Evolutionary conservation across 1,139 yeast genomes (phyloP).

Genomic region (Kazachstania sp.): DNA sequence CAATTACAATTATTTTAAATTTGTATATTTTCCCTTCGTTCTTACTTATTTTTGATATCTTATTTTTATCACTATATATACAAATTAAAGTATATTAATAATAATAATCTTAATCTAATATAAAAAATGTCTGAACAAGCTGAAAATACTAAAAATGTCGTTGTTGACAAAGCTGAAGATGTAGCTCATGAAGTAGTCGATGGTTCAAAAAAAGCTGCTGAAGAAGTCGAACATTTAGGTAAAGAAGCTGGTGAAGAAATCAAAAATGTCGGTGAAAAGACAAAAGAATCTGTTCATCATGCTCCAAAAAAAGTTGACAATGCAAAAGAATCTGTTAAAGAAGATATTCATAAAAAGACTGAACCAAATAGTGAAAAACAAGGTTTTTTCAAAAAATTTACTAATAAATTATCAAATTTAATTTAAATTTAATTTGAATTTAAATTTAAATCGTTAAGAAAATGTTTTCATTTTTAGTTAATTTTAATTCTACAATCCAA

Average conservation of each 20-base stretch:
- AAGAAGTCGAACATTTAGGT: neutral
- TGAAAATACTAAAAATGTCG: neutral
- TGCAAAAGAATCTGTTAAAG: neutral
- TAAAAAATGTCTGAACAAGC: neutral
- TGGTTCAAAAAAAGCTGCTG: neutral
- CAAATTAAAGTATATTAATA: no score
- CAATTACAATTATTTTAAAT: no score
- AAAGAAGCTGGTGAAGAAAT: neutral
- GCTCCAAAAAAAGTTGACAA: neutral
- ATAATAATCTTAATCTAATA: no score
- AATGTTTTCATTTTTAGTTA: no score
- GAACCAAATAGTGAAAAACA: constrained; percentile 5
- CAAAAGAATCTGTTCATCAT: neutral
- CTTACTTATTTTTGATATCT: no score
- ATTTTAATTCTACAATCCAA: no score
- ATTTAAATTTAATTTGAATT: neutral
- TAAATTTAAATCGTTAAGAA: no score
- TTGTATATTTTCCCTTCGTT: no score
- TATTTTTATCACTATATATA: no score
- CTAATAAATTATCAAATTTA: constrained; percentile 2
- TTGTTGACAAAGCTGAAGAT: neutral
- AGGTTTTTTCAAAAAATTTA: constrained; percentile 4
- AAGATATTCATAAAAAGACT: constrained; percentile 3
- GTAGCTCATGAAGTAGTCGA: neutral
- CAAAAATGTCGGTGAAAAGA: neutral